Base-by-base conservation (phyloP, 768 basidiomycete species). In the Dioszegia aurantiaca region DNA sequence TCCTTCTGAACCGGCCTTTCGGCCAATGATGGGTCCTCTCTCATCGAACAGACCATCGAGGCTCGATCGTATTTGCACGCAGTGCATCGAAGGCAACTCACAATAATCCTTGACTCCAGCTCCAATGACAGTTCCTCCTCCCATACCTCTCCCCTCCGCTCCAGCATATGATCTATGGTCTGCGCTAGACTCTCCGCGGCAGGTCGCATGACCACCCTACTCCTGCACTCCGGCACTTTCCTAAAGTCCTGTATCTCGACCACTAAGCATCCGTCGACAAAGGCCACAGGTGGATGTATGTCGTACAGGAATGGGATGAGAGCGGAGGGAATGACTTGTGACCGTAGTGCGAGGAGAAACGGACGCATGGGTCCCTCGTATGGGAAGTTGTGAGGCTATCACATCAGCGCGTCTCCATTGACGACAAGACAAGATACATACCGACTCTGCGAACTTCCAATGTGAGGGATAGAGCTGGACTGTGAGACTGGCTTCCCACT, bases 221-320 rank as follows among this genome's bases (percentile, higher is more conserved):
- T 61, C 27, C 59, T 30, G 2, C 48, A 41, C 26, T 69, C 68
- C 6, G 61, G 61, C 8, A 39, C 37, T 37, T 59, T 55, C 24
- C 79, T 70, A 52, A 73, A 77, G 58, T 80, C 79, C 62, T 78
- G 77, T n/a, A 80, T 68, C 58, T 80, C 79, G 49, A 80, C 77
- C 19, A 79, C 77, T 17, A 79, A 67, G 59, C 78, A 79, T 10
- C 78, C 78, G 45, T 73, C 64, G 8, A 67, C 64, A 44, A 68
- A 64, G 4, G 67, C 64, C 11, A 67, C 55, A 16, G 65, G 60
- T 3, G 62, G 63, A 14, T 46, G 43, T 46, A 67, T 60, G 51
- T 73, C 69, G 56, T 78, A 76, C 26, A 79, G 60, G 27, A 75
- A 70, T 26, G 76, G 73, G 3, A 79, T 67, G 47, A 79, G 68